Percentiles rank a stretch among this genome's conserved stretches.
Evolutionary conservation across 2,329 filamentous ascomycete genomes (phyloP).

Genomic region (Penicillium capsulatum): DNA sequence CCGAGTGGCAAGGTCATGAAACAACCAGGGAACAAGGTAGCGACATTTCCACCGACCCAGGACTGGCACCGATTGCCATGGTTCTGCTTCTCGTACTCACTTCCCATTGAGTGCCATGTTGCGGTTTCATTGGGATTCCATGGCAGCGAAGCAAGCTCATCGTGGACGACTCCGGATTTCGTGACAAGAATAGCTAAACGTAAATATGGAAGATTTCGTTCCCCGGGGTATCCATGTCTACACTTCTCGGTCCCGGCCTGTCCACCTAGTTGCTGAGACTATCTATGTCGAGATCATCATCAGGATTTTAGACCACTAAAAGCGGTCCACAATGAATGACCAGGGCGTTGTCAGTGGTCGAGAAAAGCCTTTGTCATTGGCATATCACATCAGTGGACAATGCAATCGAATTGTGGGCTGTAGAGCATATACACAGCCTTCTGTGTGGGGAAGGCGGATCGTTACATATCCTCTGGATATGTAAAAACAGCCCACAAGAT

Average conservation of each 20-base stretch:
- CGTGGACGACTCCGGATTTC: neutral
- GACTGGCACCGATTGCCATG: slow-evolving; percentile 4
- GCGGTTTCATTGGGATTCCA: neutral
- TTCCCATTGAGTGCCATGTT: slow-evolving; percentile 6
- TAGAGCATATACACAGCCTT: slow-evolving; percentile 1
- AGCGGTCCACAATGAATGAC: no score
- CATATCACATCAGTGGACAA: slow-evolving; percentile 2
- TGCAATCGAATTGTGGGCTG: neutral
- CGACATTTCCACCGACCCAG: neutral
- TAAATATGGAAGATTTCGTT: slow-evolving; percentile 1
- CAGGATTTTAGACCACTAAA: no score
- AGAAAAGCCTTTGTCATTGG: neutral
- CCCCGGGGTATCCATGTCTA: neutral
- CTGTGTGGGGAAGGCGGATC: neutral
- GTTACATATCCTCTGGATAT: no score
- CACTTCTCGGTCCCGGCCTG: neutral
- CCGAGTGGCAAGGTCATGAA: neutral
- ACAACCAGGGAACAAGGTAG: neutral
- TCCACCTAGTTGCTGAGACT: neutral
- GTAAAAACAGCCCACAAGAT: no score
- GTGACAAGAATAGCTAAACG: neutral
- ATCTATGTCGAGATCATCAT: no score
- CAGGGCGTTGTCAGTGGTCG: neutral
- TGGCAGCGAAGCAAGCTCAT: slow-evolving; percentile 4
- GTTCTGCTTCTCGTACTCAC: neutral